phyloP scores from a whole-genome alignment of 2,329 filamentous ascomycete species.

The Aureobasidium pullulans region DNA sequence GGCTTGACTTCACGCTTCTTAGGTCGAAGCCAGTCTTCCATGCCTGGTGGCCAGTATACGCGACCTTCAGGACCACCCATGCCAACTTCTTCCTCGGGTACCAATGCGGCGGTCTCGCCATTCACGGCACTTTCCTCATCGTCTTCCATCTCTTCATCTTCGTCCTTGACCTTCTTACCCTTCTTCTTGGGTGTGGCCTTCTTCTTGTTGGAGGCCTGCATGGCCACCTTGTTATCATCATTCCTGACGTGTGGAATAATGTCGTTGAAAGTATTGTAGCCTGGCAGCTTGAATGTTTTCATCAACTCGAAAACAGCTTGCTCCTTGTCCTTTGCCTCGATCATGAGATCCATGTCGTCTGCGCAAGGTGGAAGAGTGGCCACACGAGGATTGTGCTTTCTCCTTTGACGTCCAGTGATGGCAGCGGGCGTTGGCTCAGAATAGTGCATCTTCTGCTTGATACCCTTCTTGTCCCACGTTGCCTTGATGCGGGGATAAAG shows the following conservation, averaged over 20 bases:
- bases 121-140: conserved; percentile 32
- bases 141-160: conserved; percentile 31
- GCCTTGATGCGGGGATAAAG: conserved; percentile 70
- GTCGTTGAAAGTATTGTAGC: conserved; percentile 67
- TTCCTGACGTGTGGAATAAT: conserved; percentile 67
- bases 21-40: conserved; percentile 84
- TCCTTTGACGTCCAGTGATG: conserved; percentile 66
- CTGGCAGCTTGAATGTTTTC: conserved; percentile 77
- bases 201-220: conserved; percentile 30
- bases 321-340: conserved; percentile 96
- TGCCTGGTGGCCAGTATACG: conserved; percentile 85
- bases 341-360: conserved; percentile 90
- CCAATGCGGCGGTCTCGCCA: conserved; percentile 31
- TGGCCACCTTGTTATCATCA: conserved; percentile 60
- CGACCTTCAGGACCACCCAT: conserved; percentile 79
- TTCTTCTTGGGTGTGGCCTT: conserved; percentile 39
- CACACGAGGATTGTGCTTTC: conserved; percentile 80
- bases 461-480: conserved; percentile 77
- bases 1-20: conserved; percentile 62
- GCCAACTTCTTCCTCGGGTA: conserved; percentile 62
- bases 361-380: conserved; percentile 73
- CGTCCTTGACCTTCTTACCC: conserved; percentile 29
- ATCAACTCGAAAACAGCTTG: conserved; percentile 94
- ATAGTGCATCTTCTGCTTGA: conserved; percentile 96
- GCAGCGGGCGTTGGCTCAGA: conserved; percentile 73